Base-by-base conservation (phyloP, 2,329 filamentous ascomycete species). In the Fusarium begoniae region DNA sequence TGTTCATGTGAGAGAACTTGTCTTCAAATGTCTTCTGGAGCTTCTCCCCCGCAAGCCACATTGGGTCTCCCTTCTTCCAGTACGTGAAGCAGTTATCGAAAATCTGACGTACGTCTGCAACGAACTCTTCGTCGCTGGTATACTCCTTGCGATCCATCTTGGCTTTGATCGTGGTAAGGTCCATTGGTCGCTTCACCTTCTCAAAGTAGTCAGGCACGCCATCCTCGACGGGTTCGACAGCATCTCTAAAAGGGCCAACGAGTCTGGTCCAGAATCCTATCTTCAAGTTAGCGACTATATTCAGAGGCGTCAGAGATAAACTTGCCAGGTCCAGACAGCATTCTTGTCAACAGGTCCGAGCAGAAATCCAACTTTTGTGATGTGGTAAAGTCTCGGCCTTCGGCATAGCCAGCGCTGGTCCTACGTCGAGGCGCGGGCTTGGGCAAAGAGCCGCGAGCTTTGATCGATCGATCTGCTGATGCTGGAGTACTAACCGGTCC, bases 191-290 rank as follows among this genome's bases (percentile, higher is more conserved):
- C 80, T 87, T 89, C 66, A 92, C 82, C 77, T 90, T 90, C 17
- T 88, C 85, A 28, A 90, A 82, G 80, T 92, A 92, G 77, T 91
- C 89, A 5, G 89, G 89, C 5, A 91, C 88, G 24, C 87, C 87
- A 72, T 91, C 89, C 43, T 85, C 83, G 7, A 81, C 77, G 2
- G 90, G 89, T 65, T 90, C 85, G 12, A 91, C 90, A 1, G 90
- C 87, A 30, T 91, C 86, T 50, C 86, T 87, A 80, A 92, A 91
- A 0, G 89, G 88, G 0, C 89, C 89, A 7, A 91, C 89, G 1
- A 91, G 84, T n/a, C 90, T 87, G 0, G 90, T 91, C 90, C 90
- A 92, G 79, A 90, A 91, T 12, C 90, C 89, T 90, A 44, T 43
- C 28, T 47, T 18, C n/a, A 37, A 37, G 59, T 75, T 62, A 74